phyloP scores from a whole-genome alignment of 345 rosid species.

The Populus tremula region DNA sequence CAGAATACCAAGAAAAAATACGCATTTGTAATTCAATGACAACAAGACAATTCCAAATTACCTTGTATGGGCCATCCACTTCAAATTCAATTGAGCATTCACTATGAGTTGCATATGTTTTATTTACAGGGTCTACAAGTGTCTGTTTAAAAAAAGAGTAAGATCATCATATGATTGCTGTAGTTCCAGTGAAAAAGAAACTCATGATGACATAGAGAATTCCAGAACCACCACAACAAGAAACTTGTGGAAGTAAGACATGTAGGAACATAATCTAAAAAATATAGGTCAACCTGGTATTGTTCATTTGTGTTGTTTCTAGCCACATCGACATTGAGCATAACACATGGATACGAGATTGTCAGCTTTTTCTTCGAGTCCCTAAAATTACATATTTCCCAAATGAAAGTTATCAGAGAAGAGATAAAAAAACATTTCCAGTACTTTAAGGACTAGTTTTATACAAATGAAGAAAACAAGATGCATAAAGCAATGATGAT shows the following conservation, averaged over 20 bases:
- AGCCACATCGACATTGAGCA: conserved; percentile 95
- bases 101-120: conserved; percentile 71
- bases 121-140: conserved; percentile 68
- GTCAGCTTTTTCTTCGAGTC: conserved; percentile 78
- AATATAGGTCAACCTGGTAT: conserved; percentile 61
- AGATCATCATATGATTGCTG: conserved; percentile 16
- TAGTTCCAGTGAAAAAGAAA: conserved; percentile 3
- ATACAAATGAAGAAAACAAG: not conserved
- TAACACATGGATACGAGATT: conserved; percentile 94
- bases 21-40: conserved; percentile 2
- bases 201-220: not conserved
- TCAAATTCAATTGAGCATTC: conserved; percentile 99
- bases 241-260: conserved; percentile 6
- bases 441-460: not conserved
- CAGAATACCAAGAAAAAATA: conserved; percentile 15
- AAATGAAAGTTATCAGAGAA: conserved; percentile 17
- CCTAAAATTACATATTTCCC: conserved; percentile 40
- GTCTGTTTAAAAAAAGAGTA: conserved; percentile 49
- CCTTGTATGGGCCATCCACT: conserved; percentile 99
- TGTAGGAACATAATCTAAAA: not conserved
- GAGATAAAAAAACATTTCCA: not conserved
- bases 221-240: conserved; percentile 14
- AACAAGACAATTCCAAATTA: conserved; percentile 22
- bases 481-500: not conserved
- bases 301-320: conserved; percentile 93